These are phyloP conservation scores for Iris macrosiphon DNA, from an alignment of 106 monocot species.

Conservation along the genomic window DNA sequence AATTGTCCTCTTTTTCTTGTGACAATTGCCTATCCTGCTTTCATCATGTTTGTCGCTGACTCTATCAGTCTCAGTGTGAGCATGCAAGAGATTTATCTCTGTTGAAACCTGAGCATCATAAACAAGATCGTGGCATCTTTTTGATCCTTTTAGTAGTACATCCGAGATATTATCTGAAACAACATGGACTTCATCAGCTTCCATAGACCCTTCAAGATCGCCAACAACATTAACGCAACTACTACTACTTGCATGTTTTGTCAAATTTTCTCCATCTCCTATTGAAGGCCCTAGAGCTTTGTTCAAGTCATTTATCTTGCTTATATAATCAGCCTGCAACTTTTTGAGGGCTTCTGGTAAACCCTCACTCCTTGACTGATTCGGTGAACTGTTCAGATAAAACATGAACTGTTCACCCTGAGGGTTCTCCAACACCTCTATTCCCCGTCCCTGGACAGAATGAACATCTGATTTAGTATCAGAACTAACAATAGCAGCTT, in stretches of 20 bases:
- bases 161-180: neutral
- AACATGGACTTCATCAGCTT: neutral
- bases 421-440: conserved; percentile 6
- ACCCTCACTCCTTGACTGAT: neutral
- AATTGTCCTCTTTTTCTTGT: conserved; percentile 44
- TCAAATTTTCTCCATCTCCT: neutral
- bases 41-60: neutral
- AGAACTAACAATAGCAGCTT: conserved; percentile 1
- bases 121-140: conserved; percentile 6
- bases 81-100: neutral
- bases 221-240: neutral
- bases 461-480: conserved; percentile 4
- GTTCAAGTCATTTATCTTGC: conserved; percentile 1
- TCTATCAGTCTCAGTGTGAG: neutral
- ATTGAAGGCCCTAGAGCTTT: neutral
- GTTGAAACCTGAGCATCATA: conserved; percentile 1
- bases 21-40: conserved; percentile 1
- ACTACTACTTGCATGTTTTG: neutral
- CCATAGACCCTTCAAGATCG: neutral
- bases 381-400: too few species aligned
- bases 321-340: neutral
- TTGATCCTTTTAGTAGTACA: conserved; percentile 8
- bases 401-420: too few species aligned
- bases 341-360: conserved; percentile 4
- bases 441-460: conserved; percentile 4